Percentiles rank a stretch among this genome's conserved stretches.
phyloP scores from a whole-genome alignment of 2,329 filamentous ascomycete species.

The Trichoderma sp. region DNA sequence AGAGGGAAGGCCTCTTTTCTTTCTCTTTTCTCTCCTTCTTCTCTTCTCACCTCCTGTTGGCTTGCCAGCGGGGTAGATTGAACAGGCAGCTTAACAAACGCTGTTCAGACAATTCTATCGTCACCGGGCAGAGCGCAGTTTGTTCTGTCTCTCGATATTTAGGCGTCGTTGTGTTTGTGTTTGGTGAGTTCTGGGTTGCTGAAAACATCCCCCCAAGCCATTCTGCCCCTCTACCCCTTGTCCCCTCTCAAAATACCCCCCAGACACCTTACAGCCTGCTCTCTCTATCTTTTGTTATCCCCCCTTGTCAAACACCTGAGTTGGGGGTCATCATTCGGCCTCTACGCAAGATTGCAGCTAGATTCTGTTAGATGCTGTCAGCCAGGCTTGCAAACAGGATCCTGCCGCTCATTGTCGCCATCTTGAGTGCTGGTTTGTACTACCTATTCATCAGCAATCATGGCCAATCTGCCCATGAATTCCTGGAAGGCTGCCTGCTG shows the following conservation, averaged over 20 bases:
- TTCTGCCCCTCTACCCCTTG: background rate
- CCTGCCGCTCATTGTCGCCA: background rate
- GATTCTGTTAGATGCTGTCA: background rate
- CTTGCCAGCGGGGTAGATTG: background rate
- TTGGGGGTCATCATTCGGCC: background rate
- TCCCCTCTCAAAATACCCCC: background rate
- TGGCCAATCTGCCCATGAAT: background rate
- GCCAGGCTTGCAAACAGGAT: background rate
- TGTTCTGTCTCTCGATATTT: background rate
- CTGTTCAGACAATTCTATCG: background rate
- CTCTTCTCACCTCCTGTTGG: background rate
- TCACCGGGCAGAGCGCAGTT: background rate
- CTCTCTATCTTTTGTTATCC: background rate
- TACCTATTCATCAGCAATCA: background rate
- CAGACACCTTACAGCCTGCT: background rate
- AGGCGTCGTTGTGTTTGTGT: background rate
- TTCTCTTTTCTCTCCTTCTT: background rate
- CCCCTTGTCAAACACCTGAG: background rate
- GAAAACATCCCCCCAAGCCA: background rate
- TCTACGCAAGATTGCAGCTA: background rate
- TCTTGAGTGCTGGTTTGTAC: background rate
- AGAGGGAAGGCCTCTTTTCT: background rate
- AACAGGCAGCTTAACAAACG: background rate
- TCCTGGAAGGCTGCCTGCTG: background rate
- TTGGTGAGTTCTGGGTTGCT: constrained; percentile 3